Evolutionary conservation across 2,329 filamentous ascomycete species (phyloP), one percentile per base, ranked within the genome.

Genomic region (Aureobasidium sp.): DNA sequence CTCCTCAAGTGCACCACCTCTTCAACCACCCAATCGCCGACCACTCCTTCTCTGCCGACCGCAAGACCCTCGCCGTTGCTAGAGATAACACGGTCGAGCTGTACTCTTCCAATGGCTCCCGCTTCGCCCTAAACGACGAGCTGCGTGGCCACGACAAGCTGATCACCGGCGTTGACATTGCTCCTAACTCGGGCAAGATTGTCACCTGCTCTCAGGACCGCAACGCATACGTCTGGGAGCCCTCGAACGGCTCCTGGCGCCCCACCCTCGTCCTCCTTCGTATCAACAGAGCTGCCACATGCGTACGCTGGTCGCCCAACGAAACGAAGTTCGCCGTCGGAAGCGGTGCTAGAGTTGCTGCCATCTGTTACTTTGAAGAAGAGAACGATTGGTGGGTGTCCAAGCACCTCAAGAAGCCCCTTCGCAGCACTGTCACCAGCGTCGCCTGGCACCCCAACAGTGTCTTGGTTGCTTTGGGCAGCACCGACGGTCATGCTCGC

Each of bases 351-450:
- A 87, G 94, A 66, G 89, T 96, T 66, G 96, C 99, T 70, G 91
- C 94, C 44, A 84, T 97, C 68, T 99, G 94, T 82, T 97, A 97
- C 80, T 99, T 99, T 69, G 94, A 99, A 73, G 90, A 96, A 74
- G 94, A 99, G 77, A 97, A 99, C 77, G 92, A 99, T 80, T 99
- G 94, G 94, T 99, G 94, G 94, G 93, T 99, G 45, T 97, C 92
- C 41, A 99, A 99, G 82, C 94, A 99, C 77, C 79, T 99, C 72
- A 97, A 97, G 85, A 99, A 97, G 83, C 94, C 94, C 25, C 96
- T 99, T 70, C 89, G 93, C 67, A 96, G 91, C 74, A 99, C 94
- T 62, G 93, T 99, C 70, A 97, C 94, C 61, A 91, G 89, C 16
- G 86, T 99, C 48, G 87, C 88, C 62, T 99, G 94, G 94, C 94